Evolutionary conservation across 345 rosid genomes (phyloP).

Genomic region (Toxicodendron radicans): DNA sequence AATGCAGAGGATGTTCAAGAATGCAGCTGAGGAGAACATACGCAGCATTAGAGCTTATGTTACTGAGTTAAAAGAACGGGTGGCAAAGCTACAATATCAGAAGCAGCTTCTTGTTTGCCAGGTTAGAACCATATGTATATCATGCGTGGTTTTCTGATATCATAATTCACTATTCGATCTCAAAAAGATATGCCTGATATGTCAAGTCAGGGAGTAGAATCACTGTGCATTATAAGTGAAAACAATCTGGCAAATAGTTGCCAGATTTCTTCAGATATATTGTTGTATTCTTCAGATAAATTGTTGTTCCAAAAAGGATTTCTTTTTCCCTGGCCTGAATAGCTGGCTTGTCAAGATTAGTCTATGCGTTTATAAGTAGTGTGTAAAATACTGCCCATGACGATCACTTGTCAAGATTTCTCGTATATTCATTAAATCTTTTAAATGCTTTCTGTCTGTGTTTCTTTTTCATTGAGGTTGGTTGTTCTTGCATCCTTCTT

Average conservation of each 20-base stretch:
- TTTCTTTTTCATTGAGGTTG: background rate
- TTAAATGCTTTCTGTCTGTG: background rate
- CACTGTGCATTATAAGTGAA: background rate
- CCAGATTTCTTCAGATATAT: too few relatives aligned
- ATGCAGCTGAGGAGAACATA: slow-evolving; percentile 93
- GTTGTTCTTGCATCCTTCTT: background rate
- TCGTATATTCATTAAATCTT: background rate
- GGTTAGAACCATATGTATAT: slow-evolving; percentile 38
- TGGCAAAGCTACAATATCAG: slow-evolving; percentile 94
- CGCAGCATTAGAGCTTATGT: slow-evolving; percentile 81
- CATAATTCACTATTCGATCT: background rate
- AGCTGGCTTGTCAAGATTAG: background rate
- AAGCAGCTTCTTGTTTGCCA: slow-evolving; percentile 98
- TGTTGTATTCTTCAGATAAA: slow-evolving; percentile 4
- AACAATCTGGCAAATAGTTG: slow-evolving; percentile 4
- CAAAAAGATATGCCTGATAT: background rate
- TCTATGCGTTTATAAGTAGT: too few relatives aligned
- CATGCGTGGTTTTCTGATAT: background rate
- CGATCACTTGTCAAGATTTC: too few relatives aligned
- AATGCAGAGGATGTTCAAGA: slow-evolving; percentile 91
- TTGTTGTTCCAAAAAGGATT: background rate
- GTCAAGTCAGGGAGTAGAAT: background rate
- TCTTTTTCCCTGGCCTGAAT: background rate
- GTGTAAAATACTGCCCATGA: too few relatives aligned
- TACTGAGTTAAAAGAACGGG: slow-evolving; percentile 87